Conservation (phyloP, 73 alveolate genomes). For the Tetrahymena malaccensis region DNA sequence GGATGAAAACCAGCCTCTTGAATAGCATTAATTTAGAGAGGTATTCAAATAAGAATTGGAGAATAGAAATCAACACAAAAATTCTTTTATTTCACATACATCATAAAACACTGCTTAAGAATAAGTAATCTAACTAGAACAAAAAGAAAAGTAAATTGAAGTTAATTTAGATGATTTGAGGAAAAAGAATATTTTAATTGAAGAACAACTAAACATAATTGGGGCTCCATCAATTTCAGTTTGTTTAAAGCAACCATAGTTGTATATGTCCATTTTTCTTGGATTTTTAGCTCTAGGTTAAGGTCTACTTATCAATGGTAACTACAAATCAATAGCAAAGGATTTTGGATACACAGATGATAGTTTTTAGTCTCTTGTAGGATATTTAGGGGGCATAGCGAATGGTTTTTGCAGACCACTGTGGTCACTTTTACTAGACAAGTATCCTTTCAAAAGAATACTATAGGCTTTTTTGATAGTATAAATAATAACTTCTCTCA, state of each 20-base stretch:
- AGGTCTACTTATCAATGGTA: neutral
- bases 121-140: neutral
- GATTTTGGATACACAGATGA: neutral
- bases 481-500: neutral
- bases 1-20: neutral
- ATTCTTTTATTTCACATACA: neutral
- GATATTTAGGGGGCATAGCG: neutral
- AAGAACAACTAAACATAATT: neutral
- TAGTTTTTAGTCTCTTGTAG: neutral
- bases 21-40: neutral
- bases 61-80: neutral
- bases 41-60: neutral
- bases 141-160: neutral
- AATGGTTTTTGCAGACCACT: neutral
- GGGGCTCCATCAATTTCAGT: neutral
- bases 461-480: neutral
- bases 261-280: neutral
- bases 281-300: neutral
- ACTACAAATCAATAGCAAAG: neutral
- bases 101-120: neutral
- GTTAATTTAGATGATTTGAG: neutral
- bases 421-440: neutral
- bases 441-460: neutral
- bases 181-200: neutral
- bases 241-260: neutral